Percentiles rank a stretch among this genome's conserved stretches.
Conservation (phyloP, 805 yeast species). For the Monosporozyma yasuniensis region DNA sequence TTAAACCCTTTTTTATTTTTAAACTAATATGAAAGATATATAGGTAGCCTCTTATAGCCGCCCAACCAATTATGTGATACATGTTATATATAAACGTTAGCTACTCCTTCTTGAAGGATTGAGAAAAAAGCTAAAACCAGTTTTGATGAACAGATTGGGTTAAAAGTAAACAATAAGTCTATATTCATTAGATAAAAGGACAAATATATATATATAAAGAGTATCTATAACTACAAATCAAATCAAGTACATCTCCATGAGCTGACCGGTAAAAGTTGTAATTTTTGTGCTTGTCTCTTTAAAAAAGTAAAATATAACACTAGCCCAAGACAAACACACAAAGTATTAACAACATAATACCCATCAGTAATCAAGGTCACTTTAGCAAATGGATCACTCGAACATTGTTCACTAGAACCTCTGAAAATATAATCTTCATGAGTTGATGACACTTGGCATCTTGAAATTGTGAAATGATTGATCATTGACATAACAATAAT, state of each 20-base stretch:
- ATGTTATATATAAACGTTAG: no score
- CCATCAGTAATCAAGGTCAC: slow-evolving; percentile 63
- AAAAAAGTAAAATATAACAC: slow-evolving; percentile 58
- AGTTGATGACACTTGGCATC: slow-evolving; percentile 38
- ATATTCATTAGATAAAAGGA: no score
- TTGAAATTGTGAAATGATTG: slow-evolving; percentile 62
- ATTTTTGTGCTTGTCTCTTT: slow-evolving; percentile 45
- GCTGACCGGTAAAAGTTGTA: slow-evolving; percentile 64
- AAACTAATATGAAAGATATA: no score
- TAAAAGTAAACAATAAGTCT: no score
- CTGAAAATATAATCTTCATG: slow-evolving; percentile 7
- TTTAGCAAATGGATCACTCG: slow-evolving; percentile 39
- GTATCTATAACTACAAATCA: neutral
- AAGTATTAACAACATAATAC: slow-evolving; percentile 63
- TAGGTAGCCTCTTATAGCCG: no score
- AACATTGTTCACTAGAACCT: slow-evolving; percentile 11
- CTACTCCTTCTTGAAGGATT: no score
- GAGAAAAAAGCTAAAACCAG: no score
- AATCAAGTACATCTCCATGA: slow-evolving; percentile 58
- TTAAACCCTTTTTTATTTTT: no score
- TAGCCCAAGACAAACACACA: slow-evolving; percentile 65
- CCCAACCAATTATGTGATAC: no score
- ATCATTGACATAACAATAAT: slow-evolving; percentile 71
- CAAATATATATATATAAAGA: neutral
- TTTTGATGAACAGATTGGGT: no score